phyloP scores from a whole-genome alignment of 2,329 filamentous ascomycete species.

The Chaetomiaceae sp. region DNA sequence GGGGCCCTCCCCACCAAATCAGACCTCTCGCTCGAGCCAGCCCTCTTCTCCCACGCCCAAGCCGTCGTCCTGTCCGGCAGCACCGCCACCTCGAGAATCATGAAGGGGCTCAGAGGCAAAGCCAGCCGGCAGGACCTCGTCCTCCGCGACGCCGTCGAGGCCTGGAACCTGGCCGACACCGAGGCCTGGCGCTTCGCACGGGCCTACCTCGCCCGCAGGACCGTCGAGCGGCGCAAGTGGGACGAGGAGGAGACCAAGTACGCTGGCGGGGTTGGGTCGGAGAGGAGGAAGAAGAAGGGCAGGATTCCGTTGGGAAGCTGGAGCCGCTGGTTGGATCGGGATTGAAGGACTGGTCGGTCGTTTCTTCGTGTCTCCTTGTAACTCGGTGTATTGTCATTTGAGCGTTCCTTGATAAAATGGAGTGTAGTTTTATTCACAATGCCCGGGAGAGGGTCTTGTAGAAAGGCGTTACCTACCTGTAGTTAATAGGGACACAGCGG shows the following conservation, averaged over 20 bases:
- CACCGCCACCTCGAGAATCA: background rate
- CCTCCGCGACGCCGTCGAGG: conserved; percentile 54
- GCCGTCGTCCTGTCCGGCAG: conserved; percentile 42
- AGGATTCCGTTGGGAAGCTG: background rate
- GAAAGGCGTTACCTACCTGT: too few species aligned
- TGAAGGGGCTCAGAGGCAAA: conserved; percentile 18
- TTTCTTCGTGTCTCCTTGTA: too few species aligned
- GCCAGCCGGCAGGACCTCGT: conserved; percentile 36
- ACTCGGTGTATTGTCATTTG: too few species aligned
- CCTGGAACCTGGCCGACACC: conserved; percentile 67
- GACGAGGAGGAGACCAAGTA: conserved; percentile 65
- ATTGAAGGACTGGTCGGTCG: too few species aligned
- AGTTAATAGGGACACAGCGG: too few species aligned
- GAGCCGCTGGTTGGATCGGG: conserved; percentile 15
- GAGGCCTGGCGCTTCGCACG: conserved; percentile 73
- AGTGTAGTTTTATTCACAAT: too few species aligned
- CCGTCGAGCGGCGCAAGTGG: conserved; percentile 63
- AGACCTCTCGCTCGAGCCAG: conserved; percentile 51
- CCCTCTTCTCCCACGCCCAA: conserved; percentile 33
- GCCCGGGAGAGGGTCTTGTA: too few species aligned
- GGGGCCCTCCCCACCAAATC: conserved; percentile 33
- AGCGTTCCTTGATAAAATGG: too few species aligned
- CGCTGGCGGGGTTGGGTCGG: conserved; percentile 53
- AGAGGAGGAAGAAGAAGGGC: conserved; percentile 37
- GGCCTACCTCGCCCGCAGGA: conserved; percentile 60